Conservation (phyloP, 106 monocot genomes). For the Hemerocallis citrina region DNA sequence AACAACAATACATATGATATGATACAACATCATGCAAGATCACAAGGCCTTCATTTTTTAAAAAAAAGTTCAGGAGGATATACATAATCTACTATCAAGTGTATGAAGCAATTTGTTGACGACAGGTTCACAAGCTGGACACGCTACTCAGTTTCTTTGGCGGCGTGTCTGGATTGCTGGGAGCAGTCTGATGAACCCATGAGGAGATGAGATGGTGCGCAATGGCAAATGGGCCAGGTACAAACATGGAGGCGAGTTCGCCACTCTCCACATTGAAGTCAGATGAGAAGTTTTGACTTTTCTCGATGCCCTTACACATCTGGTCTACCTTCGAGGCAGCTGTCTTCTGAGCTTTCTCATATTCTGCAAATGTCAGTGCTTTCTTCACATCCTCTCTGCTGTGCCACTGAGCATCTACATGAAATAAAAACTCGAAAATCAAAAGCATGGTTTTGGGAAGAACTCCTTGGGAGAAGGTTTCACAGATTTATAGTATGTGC, state of each 20-base stretch:
- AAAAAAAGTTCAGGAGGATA: too few relatives aligned
- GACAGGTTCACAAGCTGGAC: conserved; percentile 47
- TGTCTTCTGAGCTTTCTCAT: conserved; percentile 68
- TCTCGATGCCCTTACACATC: conserved; percentile 68
- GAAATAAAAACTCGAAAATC: not conserved
- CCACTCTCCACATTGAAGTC: conserved; percentile 62
- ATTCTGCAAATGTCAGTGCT: conserved; percentile 67
- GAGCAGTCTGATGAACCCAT: conserved; percentile 45
- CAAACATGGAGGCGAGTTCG: conserved; percentile 73
- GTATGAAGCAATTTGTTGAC: too few relatives aligned
- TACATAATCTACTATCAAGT: too few relatives aligned
- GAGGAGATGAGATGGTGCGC: conserved; percentile 92
- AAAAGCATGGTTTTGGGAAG: not conserved
- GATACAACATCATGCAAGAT: too few relatives aligned
- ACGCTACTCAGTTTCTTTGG: conserved; percentile 19
- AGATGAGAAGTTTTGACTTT: conserved; percentile 33
- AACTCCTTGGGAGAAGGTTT: too few relatives aligned
- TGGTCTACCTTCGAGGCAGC: conserved; percentile 69
- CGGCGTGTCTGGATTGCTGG: not conserved
- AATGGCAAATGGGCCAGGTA: conserved; percentile 92
- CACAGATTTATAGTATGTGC: too few relatives aligned
- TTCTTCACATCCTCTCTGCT: conserved; percentile 78
- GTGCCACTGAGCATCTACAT: conserved; percentile 85
- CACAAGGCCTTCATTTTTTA: too few relatives aligned
- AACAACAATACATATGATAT: too few relatives aligned